These are phyloP conservation scores for Aspergillus fructus DNA, from an alignment of 2,329 filamentous ascomycete genomes.

Conservation along the genomic window DNA sequence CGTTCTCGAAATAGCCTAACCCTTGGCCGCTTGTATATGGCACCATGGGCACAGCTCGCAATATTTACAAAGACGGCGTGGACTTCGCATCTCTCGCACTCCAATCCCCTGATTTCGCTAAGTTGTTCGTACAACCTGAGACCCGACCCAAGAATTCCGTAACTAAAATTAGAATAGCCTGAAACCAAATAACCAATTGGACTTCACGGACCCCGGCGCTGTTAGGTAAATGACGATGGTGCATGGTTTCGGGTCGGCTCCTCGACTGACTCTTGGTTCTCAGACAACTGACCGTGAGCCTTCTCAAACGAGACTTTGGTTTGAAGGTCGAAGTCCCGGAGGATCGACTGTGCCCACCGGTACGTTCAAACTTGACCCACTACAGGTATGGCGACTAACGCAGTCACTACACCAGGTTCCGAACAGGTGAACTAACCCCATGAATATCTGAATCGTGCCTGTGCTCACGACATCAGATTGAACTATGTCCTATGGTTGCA, in stretches of 20 bases:
- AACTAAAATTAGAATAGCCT: slow-evolving; percentile 38
- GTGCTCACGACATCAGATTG: slow-evolving; percentile 55
- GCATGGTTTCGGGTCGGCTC: slow-evolving; percentile 10
- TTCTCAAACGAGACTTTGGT: slow-evolving; percentile 74
- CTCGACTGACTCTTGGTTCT: slow-evolving; percentile 7
- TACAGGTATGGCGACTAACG: slow-evolving; percentile 7
- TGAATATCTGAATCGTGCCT: not conserved
- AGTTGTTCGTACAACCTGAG: slow-evolving; percentile 49
- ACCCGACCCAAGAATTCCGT: slow-evolving; percentile 22
- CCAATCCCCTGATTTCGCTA: slow-evolving; percentile 60
- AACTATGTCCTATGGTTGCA: slow-evolving; percentile 93
- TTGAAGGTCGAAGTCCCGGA: slow-evolving; percentile 69
- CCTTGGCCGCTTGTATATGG: not conserved
- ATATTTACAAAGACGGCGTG: slow-evolving; percentile 57
- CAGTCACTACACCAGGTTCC: slow-evolving; percentile 36
- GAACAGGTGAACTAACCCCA: slow-evolving; percentile 39
- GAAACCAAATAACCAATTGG: slow-evolving; percentile 60
- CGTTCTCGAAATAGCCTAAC: not conserved
- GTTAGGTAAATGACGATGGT: slow-evolving; percentile 58
- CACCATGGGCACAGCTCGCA: slow-evolving; percentile 34
- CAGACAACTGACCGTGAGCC: slow-evolving; percentile 70
- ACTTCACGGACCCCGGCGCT: slow-evolving; percentile 76
- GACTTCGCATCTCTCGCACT: slow-evolving; percentile 63
- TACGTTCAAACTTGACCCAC: slow-evolving; percentile 39
- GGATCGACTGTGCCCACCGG: slow-evolving; percentile 82